A percentile compares a stretch with the other conserved stretches of the same genome.
phyloP scores from a whole-genome alignment of 306 rosid species.

The Medicago arabica region DNA sequence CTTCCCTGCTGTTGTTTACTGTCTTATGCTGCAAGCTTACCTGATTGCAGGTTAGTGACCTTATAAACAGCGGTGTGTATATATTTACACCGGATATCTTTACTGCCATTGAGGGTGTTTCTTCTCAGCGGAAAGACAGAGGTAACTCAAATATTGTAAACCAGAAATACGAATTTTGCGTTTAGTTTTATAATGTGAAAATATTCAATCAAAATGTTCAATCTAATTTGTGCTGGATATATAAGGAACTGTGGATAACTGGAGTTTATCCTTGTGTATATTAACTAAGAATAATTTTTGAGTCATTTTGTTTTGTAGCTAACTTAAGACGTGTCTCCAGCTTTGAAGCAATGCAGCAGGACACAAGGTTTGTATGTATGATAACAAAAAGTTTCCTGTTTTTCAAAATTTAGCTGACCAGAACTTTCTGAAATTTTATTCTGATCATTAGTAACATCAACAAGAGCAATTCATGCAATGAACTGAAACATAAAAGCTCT shows the following conservation, averaged over 20 bases:
- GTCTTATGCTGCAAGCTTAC: slow-evolving; percentile 26
- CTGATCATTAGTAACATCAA: slow-evolving; percentile 19
- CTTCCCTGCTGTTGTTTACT: background rate
- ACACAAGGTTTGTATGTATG: slow-evolving; percentile 66
- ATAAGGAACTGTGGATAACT: slow-evolving; percentile 14
- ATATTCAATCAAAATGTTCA: slow-evolving; percentile 16
- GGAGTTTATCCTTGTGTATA: background rate
- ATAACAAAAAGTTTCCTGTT: background rate
- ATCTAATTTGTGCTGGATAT: slow-evolving; percentile 15
- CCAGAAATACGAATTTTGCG: background rate
- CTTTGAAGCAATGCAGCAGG: slow-evolving; percentile 88
- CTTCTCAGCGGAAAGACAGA: slow-evolving; percentile 78
- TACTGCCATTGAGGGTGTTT: slow-evolving; percentile 77
- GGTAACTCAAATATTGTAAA: slow-evolving; percentile 52
- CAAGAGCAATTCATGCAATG: slow-evolving; percentile 22
- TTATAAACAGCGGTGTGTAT: slow-evolving; percentile 91
- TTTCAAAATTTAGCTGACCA: background rate
- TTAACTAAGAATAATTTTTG: slow-evolving; percentile 11
- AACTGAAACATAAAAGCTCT: slow-evolving; percentile 23
- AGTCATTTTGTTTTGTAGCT: slow-evolving; percentile 62
- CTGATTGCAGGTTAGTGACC: slow-evolving; percentile 85
- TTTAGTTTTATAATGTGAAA: slow-evolving; percentile 24
- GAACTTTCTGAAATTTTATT: slow-evolving; percentile 15
- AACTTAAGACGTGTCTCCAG: slow-evolving; percentile 90
- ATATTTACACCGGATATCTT: slow-evolving; percentile 86